These are phyloP conservation scores for Vicia faba DNA, from an alignment of 306 rosid genomes.

Conservation along the genomic window DNA sequence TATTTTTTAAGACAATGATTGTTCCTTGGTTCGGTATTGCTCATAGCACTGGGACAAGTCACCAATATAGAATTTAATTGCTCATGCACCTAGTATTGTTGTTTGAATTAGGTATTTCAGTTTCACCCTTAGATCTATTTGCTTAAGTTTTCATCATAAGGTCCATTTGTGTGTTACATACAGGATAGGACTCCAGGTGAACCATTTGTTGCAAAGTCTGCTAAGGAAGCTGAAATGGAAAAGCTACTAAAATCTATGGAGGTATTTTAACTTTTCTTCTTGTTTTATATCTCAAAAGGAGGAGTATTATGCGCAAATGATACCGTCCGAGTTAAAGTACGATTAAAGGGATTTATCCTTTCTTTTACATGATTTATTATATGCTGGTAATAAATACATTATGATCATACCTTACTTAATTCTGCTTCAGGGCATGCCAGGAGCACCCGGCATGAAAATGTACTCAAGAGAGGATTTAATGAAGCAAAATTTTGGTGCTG, in stretches of 20 bases:
- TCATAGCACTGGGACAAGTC: neutral
- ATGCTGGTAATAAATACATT: neutral
- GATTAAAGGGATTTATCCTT: neutral
- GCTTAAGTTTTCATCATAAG: conserved; percentile 1
- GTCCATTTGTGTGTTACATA: conserved; percentile 43
- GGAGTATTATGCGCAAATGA: neutral
- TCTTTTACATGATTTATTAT: neutral
- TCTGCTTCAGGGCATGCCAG: conserved; percentile 92
- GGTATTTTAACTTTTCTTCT: conserved; percentile 47
- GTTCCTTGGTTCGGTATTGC: conserved; percentile 4
- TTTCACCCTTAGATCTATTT: conserved; percentile 20
- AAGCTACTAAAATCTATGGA: conserved; percentile 87
- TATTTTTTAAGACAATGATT: neutral
- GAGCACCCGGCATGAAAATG: conserved; percentile 98
- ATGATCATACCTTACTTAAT: conserved; percentile 28
- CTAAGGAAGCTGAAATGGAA: conserved; percentile 97
- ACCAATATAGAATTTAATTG: conserved; percentile 2
- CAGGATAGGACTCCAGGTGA: conserved; percentile 91
- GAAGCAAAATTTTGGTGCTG: conserved; percentile 72
- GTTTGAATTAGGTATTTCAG: conserved; percentile 11
- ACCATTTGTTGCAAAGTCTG: conserved; percentile 76
- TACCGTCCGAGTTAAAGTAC: no score
- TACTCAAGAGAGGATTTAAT: conserved; percentile 86
- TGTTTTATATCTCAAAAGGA: neutral
- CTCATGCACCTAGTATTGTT: conserved; percentile 12